Percentiles rank a stretch among this genome's conserved stretches.
Conservation (phyloP, 139 green algal species). For the Penium margaritaceum region DNA sequence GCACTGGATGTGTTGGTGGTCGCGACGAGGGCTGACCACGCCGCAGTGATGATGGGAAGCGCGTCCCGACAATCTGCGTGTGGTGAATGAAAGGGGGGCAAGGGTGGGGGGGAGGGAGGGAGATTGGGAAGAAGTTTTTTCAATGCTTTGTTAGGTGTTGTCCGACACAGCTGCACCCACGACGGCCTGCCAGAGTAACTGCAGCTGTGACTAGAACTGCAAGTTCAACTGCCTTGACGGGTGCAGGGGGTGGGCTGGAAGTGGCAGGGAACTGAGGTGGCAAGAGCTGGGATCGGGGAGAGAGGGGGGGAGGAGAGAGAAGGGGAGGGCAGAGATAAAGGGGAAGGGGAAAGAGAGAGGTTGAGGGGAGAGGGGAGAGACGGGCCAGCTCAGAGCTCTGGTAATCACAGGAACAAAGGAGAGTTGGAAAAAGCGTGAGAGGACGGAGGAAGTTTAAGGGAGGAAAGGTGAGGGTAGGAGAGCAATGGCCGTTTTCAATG, state of each 20-base stretch:
- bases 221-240: background rate
- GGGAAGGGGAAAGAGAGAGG: background rate
- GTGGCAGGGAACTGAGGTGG: too few relatives aligned
- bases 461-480: background rate
- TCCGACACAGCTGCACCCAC: background rate
- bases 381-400: too few relatives aligned
- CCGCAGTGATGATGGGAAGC: constrained; percentile 6
- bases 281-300: too few relatives aligned
- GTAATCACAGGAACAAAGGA: background rate
- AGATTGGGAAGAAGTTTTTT: background rate
- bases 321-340: background rate
- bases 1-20: background rate
- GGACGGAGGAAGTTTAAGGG: background rate
- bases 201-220: background rate
- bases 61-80: constrained; percentile 11
- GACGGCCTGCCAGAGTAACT: background rate
- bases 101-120: too few relatives aligned
- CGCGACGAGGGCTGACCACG: background rate
- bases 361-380: background rate
- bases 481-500: background rate
- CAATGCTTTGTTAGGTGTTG: background rate
- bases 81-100: background rate
- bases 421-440: background rate
- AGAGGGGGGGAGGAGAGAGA: background rate
- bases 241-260: background rate